phyloP scores from a whole-genome alignment of 2,329 filamentous ascomycete genomes.

The Biscogniauxia sp. region DNA sequence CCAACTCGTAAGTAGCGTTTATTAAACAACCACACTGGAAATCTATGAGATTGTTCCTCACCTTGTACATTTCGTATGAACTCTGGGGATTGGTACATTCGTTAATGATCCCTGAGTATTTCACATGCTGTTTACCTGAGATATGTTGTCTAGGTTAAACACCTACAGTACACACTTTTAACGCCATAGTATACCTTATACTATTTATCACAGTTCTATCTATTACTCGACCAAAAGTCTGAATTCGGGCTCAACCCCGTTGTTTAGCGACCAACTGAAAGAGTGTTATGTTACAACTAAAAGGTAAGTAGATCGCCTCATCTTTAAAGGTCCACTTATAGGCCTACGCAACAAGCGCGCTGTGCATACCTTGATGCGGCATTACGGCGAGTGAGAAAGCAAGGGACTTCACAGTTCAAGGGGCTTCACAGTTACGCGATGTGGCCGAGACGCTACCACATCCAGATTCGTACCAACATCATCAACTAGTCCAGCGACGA shows the following conservation, averaged over 20 bases:
- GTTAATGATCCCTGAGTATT: not conserved
- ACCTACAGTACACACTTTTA: too few relatives aligned
- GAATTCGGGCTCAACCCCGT: not conserved
- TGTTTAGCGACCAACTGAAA: not conserved
- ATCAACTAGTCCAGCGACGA: slow-evolving; percentile 8
- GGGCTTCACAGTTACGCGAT: slow-evolving; percentile 13
- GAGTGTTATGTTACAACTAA: not conserved
- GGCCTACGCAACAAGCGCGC: slow-evolving; percentile 5
- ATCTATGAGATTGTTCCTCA: not conserved
- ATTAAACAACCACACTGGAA: not conserved
- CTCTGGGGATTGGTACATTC: not conserved
- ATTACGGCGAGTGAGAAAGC: slow-evolving; percentile 7
- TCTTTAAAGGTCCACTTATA: slow-evolving; percentile 4
- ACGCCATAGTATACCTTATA: not conserved
- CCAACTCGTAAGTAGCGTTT: too few relatives aligned
- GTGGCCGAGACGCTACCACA: not conserved
- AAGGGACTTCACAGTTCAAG: slow-evolving; percentile 17
- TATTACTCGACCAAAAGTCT: not conserved
- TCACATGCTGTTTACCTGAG: not conserved
- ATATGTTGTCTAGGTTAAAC: not conserved
- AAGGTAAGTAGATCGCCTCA: not conserved
- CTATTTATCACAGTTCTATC: not conserved
- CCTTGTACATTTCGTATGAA: not conserved
- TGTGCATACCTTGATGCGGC: slow-evolving; percentile 3
- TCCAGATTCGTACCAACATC: slow-evolving; percentile 7